Evolutionary conservation across 495 filamentous ascomycete genomes (phyloP), one percentile per base, ranked within the genome.

Genomic region (Jackrogersella minutella): DNA sequence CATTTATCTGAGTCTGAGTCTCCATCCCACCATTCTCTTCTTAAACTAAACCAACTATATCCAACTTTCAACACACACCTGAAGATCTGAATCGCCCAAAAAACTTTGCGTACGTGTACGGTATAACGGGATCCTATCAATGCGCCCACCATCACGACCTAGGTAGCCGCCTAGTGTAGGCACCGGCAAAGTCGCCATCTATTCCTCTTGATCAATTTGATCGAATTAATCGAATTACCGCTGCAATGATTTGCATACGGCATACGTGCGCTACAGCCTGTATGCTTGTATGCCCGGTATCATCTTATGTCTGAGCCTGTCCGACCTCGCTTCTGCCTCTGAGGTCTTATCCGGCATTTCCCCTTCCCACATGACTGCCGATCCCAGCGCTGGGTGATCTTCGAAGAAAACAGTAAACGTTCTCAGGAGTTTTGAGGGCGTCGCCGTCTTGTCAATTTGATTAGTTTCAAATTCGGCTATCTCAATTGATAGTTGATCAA

Each of bases 401-500:
- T 59, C 54, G 50, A 50, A 21, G 14, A n/a, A n/a, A n/a, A n/a
- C n/a, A n/a, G n/a, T n/a, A n/a, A n/a, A n/a, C n/a, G n/a, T n/a
- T n/a, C n/a, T n/a, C n/a, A n/a, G n/a, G n/a, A n/a, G n/a, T n/a
- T n/a, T n/a, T n/a, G n/a, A n/a, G n/a, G n/a, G n/a, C n/a, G n/a
- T n/a, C n/a, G n/a, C n/a, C n/a, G n/a, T n/a, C n/a, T n/a, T n/a
- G n/a, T n/a, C n/a, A n/a, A n/a, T n/a, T n/a, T n/a, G n/a, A n/a
- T n/a, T n/a, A 66, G 58, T 52, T 58, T 63, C 58, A 43, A 47
- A 46, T 47, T 68, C 65, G 65, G 65, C 49, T 68, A 68, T 68
- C 65, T 68, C 26, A 36, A 58, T 63, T 63, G 39, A 68, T 40
- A 59, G 65, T 51, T 68, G 59, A 63, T 63, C 58, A 68, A 68